Conservation (phyloP, 2,329 filamentous ascomycete species). For the Mycosphaerella sp. region DNA sequence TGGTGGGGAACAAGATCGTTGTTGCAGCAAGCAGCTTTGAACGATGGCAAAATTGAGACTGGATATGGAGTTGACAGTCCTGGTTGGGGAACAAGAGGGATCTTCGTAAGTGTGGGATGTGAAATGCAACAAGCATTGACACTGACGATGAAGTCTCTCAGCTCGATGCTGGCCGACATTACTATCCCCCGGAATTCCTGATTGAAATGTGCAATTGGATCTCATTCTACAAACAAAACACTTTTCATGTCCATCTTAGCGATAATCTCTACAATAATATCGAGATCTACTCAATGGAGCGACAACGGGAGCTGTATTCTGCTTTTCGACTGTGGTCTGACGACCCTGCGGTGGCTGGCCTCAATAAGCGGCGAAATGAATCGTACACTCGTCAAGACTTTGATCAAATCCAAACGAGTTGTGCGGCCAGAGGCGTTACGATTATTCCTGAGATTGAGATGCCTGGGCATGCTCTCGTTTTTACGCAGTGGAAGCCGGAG, state of each 20-base stretch:
- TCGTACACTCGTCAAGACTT: conserved; percentile 50
- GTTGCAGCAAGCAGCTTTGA: conserved; percentile 47
- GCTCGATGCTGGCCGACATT: conserved; percentile 52
- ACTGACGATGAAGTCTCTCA: neutral
- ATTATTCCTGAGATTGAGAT: conserved; percentile 56
- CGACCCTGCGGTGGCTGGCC: conserved; percentile 41
- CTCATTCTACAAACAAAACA: conserved; percentile 57
- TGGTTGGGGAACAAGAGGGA: conserved; percentile 37
- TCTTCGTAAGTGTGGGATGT: conserved; percentile 26
- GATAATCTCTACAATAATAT: conserved; percentile 52
- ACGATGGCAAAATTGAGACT: conserved; percentile 36
- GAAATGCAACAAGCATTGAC: too few species aligned
- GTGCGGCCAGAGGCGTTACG: conserved; percentile 51
- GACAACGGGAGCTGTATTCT: conserved; percentile 48
- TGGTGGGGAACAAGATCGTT: conserved; percentile 56
- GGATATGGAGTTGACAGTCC: conserved; percentile 47
- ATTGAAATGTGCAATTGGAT: conserved; percentile 55
- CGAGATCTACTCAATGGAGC: conserved; percentile 44
- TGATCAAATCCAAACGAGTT: conserved; percentile 48
- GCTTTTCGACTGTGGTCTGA: conserved; percentile 52
- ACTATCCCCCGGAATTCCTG: conserved; percentile 50
- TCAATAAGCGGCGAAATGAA: conserved; percentile 50
- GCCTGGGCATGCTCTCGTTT: conserved; percentile 51
- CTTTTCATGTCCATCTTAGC: conserved; percentile 53
- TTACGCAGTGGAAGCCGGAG: conserved; percentile 56